Percentiles rank a stretch among this genome's conserved stretches.
These are phyloP conservation scores for Byssochlamys sp. DNA, from an alignment of 2,329 filamentous ascomycete species.

Conservation along the genomic window DNA sequence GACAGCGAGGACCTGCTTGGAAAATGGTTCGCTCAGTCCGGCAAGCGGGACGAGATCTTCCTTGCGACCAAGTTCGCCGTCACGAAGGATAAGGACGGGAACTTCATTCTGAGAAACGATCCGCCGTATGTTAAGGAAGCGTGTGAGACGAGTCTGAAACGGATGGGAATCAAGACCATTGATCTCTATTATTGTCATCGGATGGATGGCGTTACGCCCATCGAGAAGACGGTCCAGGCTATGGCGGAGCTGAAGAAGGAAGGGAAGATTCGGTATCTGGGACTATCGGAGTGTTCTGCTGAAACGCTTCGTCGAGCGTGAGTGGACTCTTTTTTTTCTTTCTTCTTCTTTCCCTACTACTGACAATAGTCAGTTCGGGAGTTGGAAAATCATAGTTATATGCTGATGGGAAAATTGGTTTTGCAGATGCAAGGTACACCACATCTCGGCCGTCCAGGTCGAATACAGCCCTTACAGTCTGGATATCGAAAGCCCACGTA, in stretches of 20 bases:
- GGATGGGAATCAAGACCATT: slow-evolving; percentile 27
- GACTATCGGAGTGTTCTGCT: slow-evolving; percentile 39
- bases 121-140: slow-evolving; percentile 22
- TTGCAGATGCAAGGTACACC: slow-evolving; percentile 28
- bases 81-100: slow-evolving; percentile 9
- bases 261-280: slow-evolving; percentile 43
- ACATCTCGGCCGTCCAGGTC: slow-evolving; percentile 43
- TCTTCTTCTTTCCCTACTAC: background rate
- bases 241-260: slow-evolving; percentile 35
- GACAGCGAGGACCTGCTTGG: slow-evolving; percentile 23
- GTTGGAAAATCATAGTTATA: background rate
- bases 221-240: slow-evolving; percentile 28
- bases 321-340: background rate
- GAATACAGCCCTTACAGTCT: slow-evolving; percentile 42
- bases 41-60: slow-evolving; percentile 16
- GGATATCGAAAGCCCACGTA: slow-evolving; percentile 36
- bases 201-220: slow-evolving; percentile 25
- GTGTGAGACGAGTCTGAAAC: slow-evolving; percentile 17
- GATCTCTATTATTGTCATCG: slow-evolving; percentile 40
- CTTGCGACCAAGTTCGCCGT: slow-evolving; percentile 17
- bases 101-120: slow-evolving; percentile 12
- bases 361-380: background rate
- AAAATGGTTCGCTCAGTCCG: slow-evolving; percentile 15
- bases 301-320: slow-evolving; percentile 39
- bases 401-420: background rate